Base-by-base conservation (phyloP, 768 basidiomycete species). In the Panus rudis region DNA sequence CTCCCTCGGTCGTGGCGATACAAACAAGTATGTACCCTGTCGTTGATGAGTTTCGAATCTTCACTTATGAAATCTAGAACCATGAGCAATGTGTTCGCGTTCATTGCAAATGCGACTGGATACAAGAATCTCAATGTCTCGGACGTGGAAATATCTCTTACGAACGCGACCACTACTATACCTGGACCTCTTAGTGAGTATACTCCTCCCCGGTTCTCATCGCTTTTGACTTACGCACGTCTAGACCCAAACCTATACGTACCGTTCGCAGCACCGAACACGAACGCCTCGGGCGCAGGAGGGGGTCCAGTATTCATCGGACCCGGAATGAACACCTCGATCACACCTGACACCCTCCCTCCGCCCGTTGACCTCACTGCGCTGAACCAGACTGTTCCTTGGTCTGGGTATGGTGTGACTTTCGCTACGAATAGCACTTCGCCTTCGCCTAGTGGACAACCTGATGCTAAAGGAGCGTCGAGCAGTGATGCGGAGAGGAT, bases 1-100 rank as follows among this genome's bases (percentile, higher is more conserved):
- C 27, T 76, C 73, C 10, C 75, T 81, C 19, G 80, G 79, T 16
- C 71, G 79, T 28, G 63, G 65, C 26, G 78, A 80, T 51, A 72
- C 71, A 35, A 78, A 78, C 60, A 62, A 66, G 63, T 70, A 50
- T 7, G 42, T 54, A 21, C n/a, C 46, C 23, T 35, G 37, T 4
- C 14, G 5, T 5, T 7, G 33, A 10, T 8, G 19, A 12, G 33
- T 24, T 20, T 11, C 39, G 25, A 13, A 6, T 19, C 19, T 20
- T 42, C 17, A n/a, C 16, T 13, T 41, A 24, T 4, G 17, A 16
- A 0, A 32, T 12, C 11, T 19, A 58, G 51, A 37, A 64, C 64
- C 16, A 34, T 66, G 39, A 51, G 64, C 45, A 79, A 80, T 51
- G 77, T 80, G 44, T 78, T 73, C 61, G 43, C 58, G 21, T 59